Conservation (phyloP, 768 basidiomycete species). For the Lactarius psammicola region DNA sequence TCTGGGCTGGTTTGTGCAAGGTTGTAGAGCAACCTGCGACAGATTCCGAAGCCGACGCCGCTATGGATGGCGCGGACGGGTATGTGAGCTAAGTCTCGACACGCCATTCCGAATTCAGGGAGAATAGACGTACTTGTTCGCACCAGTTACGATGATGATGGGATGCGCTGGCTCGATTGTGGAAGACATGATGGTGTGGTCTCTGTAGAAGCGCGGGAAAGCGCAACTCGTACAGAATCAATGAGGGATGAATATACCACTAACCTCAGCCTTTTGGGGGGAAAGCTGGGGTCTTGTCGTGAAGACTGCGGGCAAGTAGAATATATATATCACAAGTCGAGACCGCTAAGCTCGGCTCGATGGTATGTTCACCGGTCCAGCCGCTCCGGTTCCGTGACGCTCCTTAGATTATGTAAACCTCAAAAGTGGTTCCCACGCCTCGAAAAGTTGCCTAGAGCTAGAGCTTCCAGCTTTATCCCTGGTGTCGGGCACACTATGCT, state of each 20-base stretch:
- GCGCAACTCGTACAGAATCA: too few species aligned
- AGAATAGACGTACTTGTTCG: conserved; percentile 36
- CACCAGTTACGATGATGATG: conserved; percentile 39
- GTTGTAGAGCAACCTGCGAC: conserved; percentile 71
- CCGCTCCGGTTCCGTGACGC: too few species aligned
- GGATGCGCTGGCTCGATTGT: conserved; percentile 24
- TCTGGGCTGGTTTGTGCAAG: conserved; percentile 51
- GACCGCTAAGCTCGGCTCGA: too few species aligned
- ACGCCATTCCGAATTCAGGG: not conserved
- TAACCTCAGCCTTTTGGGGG: too few species aligned
- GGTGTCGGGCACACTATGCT: conserved; percentile 56
- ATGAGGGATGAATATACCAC: too few species aligned
- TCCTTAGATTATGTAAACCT: too few species aligned
- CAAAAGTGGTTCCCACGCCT: conserved; percentile 11
- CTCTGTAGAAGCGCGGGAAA: too few species aligned
- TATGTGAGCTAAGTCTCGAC: not conserved
- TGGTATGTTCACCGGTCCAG: too few species aligned
- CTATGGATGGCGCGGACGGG: conserved; percentile 38
- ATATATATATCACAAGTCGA: too few species aligned
- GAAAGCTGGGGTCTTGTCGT: too few species aligned
- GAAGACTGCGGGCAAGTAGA: too few species aligned
- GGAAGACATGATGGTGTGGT: not conserved
- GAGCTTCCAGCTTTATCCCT: not conserved
- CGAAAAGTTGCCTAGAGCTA: conserved; percentile 19
- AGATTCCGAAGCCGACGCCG: conserved; percentile 82